Conservation (phyloP, 1,139 yeast genomes). For the Yamadazyma membranifaciens region DNA sequence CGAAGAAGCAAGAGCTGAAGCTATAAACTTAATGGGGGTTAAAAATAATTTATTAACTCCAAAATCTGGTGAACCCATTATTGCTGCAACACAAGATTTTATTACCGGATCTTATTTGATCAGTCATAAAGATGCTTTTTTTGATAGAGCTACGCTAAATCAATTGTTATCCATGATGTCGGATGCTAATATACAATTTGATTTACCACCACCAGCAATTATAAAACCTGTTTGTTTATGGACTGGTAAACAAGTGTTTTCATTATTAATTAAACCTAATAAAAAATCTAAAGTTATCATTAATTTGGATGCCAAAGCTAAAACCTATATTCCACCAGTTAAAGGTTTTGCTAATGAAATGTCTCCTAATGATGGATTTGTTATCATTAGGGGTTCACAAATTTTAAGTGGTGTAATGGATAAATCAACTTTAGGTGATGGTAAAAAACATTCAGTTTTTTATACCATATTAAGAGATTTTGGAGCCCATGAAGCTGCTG, state of each 20-base stretch:
- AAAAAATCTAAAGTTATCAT: conserved; percentile 71
- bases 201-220: conserved; percentile 93
- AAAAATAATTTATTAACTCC: conserved; percentile 94
- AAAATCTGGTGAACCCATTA: conserved; percentile 97
- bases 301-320: conserved; percentile 91
- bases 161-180: conserved; percentile 94
- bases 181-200: conserved; percentile 85
- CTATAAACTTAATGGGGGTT: conserved; percentile 96
- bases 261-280: conserved; percentile 84
- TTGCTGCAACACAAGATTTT: conserved; percentile 99
- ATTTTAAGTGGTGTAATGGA: conserved; percentile 96
- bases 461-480: conserved; percentile 92
- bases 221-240: conserved; percentile 85
- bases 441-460: conserved; percentile 95
- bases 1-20: conserved; percentile 98
- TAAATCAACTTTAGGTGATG: conserved; percentile 94
- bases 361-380: conserved; percentile 97
- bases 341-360: conserved; percentile 78
- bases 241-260: conserved; percentile 97
- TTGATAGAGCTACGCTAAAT: conserved; percentile 79
- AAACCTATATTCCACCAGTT: conserved; percentile 76
- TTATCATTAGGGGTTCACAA: conserved; percentile 85
- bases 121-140: conserved; percentile 90
- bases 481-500: conserved; percentile 94
- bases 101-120: conserved; percentile 94